Conservation (phyloP, 345 rosid genomes). For the Atalantia buxifolia region DNA sequence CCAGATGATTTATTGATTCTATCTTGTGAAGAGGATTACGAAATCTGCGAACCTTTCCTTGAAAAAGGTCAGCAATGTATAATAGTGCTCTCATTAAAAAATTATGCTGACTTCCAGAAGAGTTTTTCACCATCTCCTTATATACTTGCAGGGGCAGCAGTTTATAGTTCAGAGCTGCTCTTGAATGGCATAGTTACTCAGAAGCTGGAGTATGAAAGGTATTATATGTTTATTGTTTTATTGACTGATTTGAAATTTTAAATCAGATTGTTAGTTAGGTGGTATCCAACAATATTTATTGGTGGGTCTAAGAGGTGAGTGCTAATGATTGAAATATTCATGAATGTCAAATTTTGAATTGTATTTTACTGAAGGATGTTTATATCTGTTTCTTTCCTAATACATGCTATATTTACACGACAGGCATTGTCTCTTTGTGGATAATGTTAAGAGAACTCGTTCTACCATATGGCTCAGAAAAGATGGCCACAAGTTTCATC, state of each 20-base stretch:
- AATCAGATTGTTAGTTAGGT: background rate
- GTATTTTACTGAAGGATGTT: background rate
- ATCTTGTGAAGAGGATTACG: slow-evolving; percentile 80
- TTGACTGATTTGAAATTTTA: background rate
- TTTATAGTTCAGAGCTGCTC: slow-evolving; percentile 82
- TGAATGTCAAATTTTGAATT: background rate
- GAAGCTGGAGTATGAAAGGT: slow-evolving; percentile 88
- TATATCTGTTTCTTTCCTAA: background rate
- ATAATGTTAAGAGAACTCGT: slow-evolving; percentile 67
- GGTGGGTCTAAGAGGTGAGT: background rate
- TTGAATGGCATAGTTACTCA: slow-evolving; percentile 86
- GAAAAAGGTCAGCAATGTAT: slow-evolving; percentile 54
- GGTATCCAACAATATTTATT: background rate
- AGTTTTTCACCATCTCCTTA: background rate
- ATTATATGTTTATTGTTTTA: background rate
- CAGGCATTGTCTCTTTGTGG: slow-evolving; percentile 74
- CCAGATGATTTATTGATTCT: slow-evolving; percentile 62
- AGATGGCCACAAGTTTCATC: slow-evolving; percentile 42
- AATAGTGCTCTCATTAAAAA: background rate
- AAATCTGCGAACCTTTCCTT: slow-evolving; percentile 56
- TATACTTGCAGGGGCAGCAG: slow-evolving; percentile 54
- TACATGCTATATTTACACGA: background rate
- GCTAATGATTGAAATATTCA: background rate
- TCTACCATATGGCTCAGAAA: slow-evolving; percentile 70
- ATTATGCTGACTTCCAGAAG: background rate